These are phyloP conservation scores for Chrysophaeum taylorii DNA, from an alignment of 352 stramenopile species.

Conservation along the genomic window DNA sequence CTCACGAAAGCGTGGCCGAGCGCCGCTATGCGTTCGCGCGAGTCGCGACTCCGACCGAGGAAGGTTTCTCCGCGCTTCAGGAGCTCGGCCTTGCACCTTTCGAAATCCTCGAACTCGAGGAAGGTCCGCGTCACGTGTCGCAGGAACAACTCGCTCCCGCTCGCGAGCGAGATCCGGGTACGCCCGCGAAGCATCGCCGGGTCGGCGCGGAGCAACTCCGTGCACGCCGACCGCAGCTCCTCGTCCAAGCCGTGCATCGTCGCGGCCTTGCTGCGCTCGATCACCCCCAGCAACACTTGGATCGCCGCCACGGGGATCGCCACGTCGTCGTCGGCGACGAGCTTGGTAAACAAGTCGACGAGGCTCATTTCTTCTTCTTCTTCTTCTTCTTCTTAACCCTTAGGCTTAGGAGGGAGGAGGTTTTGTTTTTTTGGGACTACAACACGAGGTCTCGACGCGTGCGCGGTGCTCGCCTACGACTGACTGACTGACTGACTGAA, in stretches of 20 bases:
- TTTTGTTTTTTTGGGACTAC: too few species aligned
- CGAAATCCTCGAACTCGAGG: conserved; percentile 66
- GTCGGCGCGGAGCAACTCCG: conserved; percentile 35
- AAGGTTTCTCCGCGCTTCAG: conserved; percentile 80
- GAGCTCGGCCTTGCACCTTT: conserved; percentile 71
- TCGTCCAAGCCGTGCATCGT: conserved; percentile 80
- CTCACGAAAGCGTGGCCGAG: conserved; percentile 84
- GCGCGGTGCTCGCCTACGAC: too few species aligned
- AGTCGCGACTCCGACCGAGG: conserved; percentile 74
- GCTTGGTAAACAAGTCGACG: too few species aligned
- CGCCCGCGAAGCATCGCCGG: conserved; percentile 26
- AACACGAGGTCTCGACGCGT: too few species aligned
- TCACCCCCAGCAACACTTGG: conserved; percentile 77
- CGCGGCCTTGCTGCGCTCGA: conserved; percentile 68
- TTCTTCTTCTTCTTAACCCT: too few species aligned
- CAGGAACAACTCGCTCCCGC: conserved; percentile 81
- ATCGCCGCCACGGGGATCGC: conserved; percentile 82
- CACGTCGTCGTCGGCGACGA: too few species aligned
- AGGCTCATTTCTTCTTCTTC: too few species aligned
- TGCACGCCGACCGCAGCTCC: conserved; percentile 65
- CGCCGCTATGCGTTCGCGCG: conserved; percentile 77
- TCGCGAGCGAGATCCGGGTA: conserved; percentile 69
- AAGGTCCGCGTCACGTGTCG: conserved; percentile 80
- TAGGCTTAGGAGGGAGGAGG: too few species aligned
- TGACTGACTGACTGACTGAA: too few species aligned